Conservation (phyloP, 1,139 yeast genomes). For the Pneumocystis canis region DNA sequence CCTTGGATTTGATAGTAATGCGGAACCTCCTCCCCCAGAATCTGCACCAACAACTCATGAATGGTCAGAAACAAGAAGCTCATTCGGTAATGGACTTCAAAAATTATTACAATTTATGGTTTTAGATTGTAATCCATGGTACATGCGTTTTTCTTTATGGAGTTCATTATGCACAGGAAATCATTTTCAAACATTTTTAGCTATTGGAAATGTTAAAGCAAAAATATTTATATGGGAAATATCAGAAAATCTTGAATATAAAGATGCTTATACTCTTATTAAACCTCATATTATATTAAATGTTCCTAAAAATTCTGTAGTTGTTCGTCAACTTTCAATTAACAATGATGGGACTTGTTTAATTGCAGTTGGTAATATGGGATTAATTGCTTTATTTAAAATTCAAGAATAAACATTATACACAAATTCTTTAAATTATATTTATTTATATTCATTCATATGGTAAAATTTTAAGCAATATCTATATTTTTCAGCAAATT, state of each 20-base stretch:
- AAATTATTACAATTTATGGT: slow-evolving; percentile 11
- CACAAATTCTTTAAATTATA: background rate
- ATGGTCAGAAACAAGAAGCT: slow-evolving; percentile 11
- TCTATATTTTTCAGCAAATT: too few species aligned
- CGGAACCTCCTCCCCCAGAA: slow-evolving; percentile 7
- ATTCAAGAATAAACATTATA: background rate
- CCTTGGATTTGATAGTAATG: slow-evolving; percentile 12
- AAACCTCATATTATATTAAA: background rate
- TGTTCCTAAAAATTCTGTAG: background rate
- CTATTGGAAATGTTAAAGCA: background rate
- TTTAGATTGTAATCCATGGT: slow-evolving; percentile 14
- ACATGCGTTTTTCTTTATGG: slow-evolving; percentile 10
- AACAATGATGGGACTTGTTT: background rate
- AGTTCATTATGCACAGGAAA: background rate
- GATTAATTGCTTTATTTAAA: background rate
- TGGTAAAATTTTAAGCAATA: too few species aligned
- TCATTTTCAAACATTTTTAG: background rate
- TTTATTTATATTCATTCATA: too few species aligned
- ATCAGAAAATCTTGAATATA: background rate
- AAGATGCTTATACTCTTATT: background rate
- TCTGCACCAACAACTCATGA: slow-evolving; percentile 15
- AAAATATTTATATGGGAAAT: background rate
- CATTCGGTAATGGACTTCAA: slow-evolving; percentile 12
- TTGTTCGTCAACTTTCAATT: background rate
- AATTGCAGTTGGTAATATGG: background rate